Evolutionary conservation across 2,329 filamentous ascomycete species (phyloP), one percentile per base, ranked within the genome.

Genomic region (Colletotrichum gigasporum): DNA sequence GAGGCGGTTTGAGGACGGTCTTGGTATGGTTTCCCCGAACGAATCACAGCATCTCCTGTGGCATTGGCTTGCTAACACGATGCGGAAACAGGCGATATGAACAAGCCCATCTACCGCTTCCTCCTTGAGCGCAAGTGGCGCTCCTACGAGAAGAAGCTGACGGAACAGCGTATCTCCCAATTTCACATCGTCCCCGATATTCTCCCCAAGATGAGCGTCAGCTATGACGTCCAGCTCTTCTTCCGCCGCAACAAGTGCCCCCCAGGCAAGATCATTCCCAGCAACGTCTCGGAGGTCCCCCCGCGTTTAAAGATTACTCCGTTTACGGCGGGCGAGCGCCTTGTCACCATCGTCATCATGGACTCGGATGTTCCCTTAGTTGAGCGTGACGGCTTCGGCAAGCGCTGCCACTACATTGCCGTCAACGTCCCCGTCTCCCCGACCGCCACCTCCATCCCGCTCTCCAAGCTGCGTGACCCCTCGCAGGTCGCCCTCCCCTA

Each of bases 81-180:
- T 32, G 28, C 24, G 22, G n/a, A 37, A 52, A 42, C 12, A 97
- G 94, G 91, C 69, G 94, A 98, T 78, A 95, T 98, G 93, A 90
- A 88, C 82, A 97, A 97, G 78, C 95, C 95, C 67, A 94, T 99
- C 74, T 99, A 99, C 83, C 92, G 95, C 68, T 87, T 92, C 78
- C 90, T 98, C 52, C 93, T 95, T 65, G 87, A 97, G 74, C 82
- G 86, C 71, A 94, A 96, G 82, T 99, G 96, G 96, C 89, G 90
- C 70, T 84, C 88, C 68, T 94, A 96, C 81, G 90, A 93, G 74
- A 88, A 91, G 71, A 88, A 89, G 71, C 81, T 98, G 67, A 87
- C 96, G 68, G 83, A 89, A 67, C 96, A 99, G 82, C 91, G 96
- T 74, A 91, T 98, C 73, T 82, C 87, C 50, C 93, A 97, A 76